Evolutionary conservation across 176 grass and related monocot genomes (phyloP).

Genomic region (Luzula sylvatica): DNA sequence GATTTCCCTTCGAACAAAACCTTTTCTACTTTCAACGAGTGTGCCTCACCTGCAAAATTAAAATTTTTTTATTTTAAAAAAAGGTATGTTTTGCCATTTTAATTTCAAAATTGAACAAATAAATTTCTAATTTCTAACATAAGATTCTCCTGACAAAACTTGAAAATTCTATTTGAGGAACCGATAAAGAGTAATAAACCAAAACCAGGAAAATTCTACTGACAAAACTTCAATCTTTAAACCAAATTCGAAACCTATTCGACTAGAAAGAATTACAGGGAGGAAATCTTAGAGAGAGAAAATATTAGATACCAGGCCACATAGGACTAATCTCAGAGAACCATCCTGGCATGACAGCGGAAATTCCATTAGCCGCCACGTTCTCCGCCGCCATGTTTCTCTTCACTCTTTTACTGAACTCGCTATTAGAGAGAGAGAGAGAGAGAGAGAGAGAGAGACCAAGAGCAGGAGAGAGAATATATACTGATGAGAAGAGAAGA

Average conservation of each 20-base stretch:
- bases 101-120: no score
- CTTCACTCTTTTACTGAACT: slow-evolving; percentile 27
- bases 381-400: slow-evolving; percentile 24
- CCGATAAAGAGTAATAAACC: neutral
- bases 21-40: slow-evolving; percentile 92
- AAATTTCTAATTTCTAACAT: no score
- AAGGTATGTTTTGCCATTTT: no score
- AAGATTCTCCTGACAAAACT: no score
- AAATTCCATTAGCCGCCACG: slow-evolving; percentile 49
- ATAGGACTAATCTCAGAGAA: slow-evolving; percentile 98
- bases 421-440: no score
- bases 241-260: no score
- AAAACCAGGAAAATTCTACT: neutral
- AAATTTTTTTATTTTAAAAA: no score
- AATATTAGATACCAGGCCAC: slow-evolving; percentile 64
- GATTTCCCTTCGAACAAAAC: slow-evolving; percentile 84
- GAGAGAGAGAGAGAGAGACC: no score
- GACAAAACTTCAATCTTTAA: neutral
- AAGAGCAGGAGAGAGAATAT: no score
- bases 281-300: neutral
- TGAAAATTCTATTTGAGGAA: no score
- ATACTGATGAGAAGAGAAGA: no score
- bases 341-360: slow-evolving; percentile 82
- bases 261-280: no score
- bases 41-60: slow-evolving; percentile 54